These are phyloP conservation scores for Pythium vanterpoolii DNA, from an alignment of 352 stramenopile species.

Conservation along the genomic window DNA sequence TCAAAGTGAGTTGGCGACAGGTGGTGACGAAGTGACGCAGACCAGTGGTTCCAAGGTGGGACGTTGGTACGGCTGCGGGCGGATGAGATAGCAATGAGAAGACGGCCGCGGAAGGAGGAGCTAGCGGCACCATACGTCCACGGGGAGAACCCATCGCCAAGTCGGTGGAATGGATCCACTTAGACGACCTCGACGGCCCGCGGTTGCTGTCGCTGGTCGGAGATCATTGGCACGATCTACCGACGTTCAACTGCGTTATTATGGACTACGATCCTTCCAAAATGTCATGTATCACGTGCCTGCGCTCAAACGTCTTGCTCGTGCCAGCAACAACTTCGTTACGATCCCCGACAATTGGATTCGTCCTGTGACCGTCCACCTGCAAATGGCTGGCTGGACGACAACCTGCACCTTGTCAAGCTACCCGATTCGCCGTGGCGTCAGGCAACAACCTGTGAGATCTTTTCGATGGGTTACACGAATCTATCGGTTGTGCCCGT, in stretches of 20 bases:
- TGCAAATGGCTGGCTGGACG: constrained; percentile 9
- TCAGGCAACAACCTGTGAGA: not conserved
- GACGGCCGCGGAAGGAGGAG: too few species aligned
- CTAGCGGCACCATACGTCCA: not conserved
- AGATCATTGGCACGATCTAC: not conserved
- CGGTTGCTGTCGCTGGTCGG: not conserved
- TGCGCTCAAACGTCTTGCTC: not conserved
- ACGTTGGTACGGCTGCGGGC: too few species aligned
- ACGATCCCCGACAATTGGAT: not conserved
- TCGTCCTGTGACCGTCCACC: not conserved
- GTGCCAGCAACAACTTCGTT: not conserved
- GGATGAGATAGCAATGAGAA: too few species aligned
- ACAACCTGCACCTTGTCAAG: not conserved
- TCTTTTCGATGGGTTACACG: not conserved
- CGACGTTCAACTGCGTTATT: constrained; percentile 11
- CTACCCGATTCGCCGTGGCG: constrained; percentile 10
- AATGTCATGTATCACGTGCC: not conserved
- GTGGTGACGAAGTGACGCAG: too few species aligned
- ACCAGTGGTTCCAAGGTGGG: too few species aligned
- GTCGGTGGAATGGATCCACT: constrained; percentile 15
- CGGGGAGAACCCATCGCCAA: not conserved
- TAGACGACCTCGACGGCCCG: not conserved
- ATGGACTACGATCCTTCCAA: not conserved
- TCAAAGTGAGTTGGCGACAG: too few species aligned
- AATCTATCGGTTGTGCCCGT: constrained; percentile 10